Percentiles rank a stretch among this genome's conserved stretches.
phyloP scores from a whole-genome alignment of 2,329 filamentous ascomycete genomes.

The Aspergillus ustus region DNA sequence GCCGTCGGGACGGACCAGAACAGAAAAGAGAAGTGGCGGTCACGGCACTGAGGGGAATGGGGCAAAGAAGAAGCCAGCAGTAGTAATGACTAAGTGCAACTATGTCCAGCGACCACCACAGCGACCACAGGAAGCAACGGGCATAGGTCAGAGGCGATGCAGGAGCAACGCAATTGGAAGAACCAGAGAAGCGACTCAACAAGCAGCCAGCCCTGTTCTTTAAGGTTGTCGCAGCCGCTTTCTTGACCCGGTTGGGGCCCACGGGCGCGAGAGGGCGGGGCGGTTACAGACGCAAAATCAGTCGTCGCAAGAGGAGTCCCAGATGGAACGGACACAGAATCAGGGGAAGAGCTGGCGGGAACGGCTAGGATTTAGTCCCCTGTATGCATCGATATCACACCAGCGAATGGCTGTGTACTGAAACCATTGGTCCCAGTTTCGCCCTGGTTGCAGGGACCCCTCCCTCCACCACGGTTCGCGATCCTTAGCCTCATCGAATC shows the following conservation, averaged over 20 bases:
- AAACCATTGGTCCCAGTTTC: background rate
- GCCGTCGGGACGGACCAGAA: constrained; percentile 1
- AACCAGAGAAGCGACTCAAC: constrained; percentile 1
- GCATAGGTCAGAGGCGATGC: constrained; percentile 21
- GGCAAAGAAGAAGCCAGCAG: background rate
- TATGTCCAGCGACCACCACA: constrained; percentile 12
- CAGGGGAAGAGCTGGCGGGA: constrained; percentile 7
- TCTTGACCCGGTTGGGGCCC: constrained; percentile 30
- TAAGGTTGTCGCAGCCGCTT: constrained; percentile 32
- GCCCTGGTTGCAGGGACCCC: constrained; percentile 9
- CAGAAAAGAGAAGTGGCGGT: constrained; percentile 24
- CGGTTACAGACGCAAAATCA: constrained; percentile 17
- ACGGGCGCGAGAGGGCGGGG: constrained; percentile 28
- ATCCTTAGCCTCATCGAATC: constrained; percentile 1
- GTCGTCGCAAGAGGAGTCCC: background rate
- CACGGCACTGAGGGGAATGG: constrained; percentile 18
- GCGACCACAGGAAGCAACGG: constrained; percentile 11
- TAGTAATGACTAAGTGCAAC: background rate
- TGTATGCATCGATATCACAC: background rate
- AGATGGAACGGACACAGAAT: background rate
- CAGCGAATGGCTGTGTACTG: background rate
- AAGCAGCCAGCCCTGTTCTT: constrained; percentile 21
- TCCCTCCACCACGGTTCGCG: constrained; percentile 22
- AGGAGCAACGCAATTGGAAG: constrained; percentile 18
- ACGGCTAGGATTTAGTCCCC: constrained; percentile 2